These are phyloP conservation scores for Strigomonas galati DNA, from an alignment of 208 protist genomes.

Conservation along the genomic window DNA sequence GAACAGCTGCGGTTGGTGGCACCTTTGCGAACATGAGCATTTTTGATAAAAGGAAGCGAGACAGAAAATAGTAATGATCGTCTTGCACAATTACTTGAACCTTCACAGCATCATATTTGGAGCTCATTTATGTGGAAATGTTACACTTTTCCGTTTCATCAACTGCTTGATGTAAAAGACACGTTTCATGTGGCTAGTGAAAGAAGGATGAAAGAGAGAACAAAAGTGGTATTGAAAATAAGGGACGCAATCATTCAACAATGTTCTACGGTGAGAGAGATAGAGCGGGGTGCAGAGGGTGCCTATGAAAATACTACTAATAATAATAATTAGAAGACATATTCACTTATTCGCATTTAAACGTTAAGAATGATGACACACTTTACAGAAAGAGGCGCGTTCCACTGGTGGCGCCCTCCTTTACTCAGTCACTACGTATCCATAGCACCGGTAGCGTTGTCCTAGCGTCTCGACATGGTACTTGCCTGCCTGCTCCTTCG, in stretches of 20 bases:
- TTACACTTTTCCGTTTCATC: too few species aligned
- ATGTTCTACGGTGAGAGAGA: constrained; percentile 1
- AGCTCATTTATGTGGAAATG: constrained; percentile 37
- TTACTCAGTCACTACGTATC: constrained; percentile 25
- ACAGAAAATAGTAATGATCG: constrained; percentile 62
- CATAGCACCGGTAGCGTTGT: constrained; percentile 41
- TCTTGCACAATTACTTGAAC: constrained; percentile 43
- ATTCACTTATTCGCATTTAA: too few species aligned
- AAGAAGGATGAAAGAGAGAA: too few species aligned
- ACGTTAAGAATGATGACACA: too few species aligned
- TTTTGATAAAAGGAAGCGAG: constrained; percentile 56
- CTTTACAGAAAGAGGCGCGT: too few species aligned
- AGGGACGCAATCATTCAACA: too few species aligned
- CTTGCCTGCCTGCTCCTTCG: constrained; percentile 13
- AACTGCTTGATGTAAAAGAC: too few species aligned
- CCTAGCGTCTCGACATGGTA: constrained; percentile 56
- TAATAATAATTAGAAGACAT: constrained; percentile 3
- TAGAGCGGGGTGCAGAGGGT: neutral
- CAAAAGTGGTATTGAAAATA: too few species aligned
- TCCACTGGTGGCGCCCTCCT: too few species aligned
- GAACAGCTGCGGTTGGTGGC: constrained; percentile 32
- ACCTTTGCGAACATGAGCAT: constrained; percentile 64
- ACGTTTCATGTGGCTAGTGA: too few species aligned
- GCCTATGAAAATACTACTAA: constrained; percentile 9
- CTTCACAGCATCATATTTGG: constrained; percentile 69